Evolutionary conservation across 495 filamentous ascomycete species (phyloP).

Genomic region (Aeminium ludgeri): DNA sequence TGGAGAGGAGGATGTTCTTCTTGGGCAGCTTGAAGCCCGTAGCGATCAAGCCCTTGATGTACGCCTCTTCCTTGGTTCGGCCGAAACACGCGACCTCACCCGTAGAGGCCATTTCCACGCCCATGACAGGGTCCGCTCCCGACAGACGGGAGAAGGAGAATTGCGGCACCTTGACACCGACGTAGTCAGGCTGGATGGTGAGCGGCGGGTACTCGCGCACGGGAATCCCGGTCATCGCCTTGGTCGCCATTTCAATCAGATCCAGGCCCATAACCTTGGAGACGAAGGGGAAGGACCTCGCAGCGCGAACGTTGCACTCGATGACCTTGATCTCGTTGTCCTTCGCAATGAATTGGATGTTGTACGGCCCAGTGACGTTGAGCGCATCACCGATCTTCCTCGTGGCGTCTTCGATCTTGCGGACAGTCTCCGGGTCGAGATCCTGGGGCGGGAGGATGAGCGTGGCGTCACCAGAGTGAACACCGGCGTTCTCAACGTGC

Average conservation of each 20-base stretch:
- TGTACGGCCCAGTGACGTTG: constrained; percentile 92
- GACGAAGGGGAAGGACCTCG: constrained; percentile 92
- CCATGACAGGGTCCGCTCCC: constrained; percentile 87
- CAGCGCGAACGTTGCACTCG: constrained; percentile 94
- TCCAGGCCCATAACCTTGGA: constrained; percentile 98
- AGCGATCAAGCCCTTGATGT: constrained; percentile 84
- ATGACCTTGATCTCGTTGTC: constrained; percentile 99
- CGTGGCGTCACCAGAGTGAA: constrained; percentile 92
- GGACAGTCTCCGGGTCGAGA: constrained; percentile 71
- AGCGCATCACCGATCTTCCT: constrained; percentile 87
- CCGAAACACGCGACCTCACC: constrained; percentile 97
- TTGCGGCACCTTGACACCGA: constrained; percentile 95
- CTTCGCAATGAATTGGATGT: constrained; percentile 99
- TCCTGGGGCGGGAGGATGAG: constrained; percentile 91
- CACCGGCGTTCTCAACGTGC: constrained; percentile 93
- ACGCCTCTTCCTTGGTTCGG: constrained; percentile 89
- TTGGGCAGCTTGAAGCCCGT: constrained; percentile 95
- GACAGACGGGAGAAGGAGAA: constrained; percentile 97
- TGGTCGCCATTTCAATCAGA: constrained; percentile 96
- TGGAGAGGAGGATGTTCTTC: constrained; percentile 85
- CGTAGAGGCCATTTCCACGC: constrained; percentile 98
- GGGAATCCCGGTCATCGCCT: constrained; percentile 79
- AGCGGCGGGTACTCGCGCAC: constrained; percentile 66
- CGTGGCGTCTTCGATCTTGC: constrained; percentile 85
- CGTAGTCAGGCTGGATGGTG: constrained; percentile 59